Evolutionary conservation across 164 flowering plant genomes (phyloP).

Genomic region (Euptelea pleiosperma): DNA sequence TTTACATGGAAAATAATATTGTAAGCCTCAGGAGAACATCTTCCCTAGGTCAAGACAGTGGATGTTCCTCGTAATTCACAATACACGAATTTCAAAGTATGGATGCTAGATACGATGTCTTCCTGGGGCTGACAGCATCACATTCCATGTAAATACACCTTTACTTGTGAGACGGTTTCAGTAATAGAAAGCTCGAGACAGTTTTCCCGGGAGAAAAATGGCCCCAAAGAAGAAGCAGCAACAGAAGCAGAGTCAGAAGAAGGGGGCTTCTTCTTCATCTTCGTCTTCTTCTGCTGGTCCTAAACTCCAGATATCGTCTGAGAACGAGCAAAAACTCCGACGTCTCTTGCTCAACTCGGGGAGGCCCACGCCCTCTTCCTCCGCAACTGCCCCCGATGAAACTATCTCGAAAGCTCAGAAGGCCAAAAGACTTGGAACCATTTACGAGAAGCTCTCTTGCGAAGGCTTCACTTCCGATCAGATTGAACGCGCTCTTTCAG

Average conservation of each 20-base stretch:
- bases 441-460: constrained; percentile 87
- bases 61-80: too few relatives aligned
- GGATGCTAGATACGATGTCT: too few relatives aligned
- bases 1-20: too few relatives aligned
- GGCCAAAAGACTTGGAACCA: constrained; percentile 56
- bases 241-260: constrained; percentile 21
- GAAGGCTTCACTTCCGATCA: constrained; percentile 84
- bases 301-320: constrained; percentile 76
- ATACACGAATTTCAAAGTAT: too few relatives aligned
- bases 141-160: too few relatives aligned
- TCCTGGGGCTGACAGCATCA: too few relatives aligned
- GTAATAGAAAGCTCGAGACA: too few relatives aligned
- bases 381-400: constrained; percentile 25
- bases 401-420: constrained; percentile 55
- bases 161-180: too few relatives aligned
- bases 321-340: constrained; percentile 76
- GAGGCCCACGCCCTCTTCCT: constrained; percentile 22
- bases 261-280: constrained; percentile 16
- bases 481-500: constrained; percentile 72
- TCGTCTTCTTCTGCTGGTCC: constrained; percentile 50
- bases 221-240: constrained; percentile 72
- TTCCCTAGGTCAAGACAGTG: too few relatives aligned
- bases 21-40: too few relatives aligned
- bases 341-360: constrained; percentile 64
- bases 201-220: constrained; percentile 48